Evolutionary conservation across 2,329 filamentous ascomycete genomes (phyloP).

Genomic region (Juglanconis oblonga): DNA sequence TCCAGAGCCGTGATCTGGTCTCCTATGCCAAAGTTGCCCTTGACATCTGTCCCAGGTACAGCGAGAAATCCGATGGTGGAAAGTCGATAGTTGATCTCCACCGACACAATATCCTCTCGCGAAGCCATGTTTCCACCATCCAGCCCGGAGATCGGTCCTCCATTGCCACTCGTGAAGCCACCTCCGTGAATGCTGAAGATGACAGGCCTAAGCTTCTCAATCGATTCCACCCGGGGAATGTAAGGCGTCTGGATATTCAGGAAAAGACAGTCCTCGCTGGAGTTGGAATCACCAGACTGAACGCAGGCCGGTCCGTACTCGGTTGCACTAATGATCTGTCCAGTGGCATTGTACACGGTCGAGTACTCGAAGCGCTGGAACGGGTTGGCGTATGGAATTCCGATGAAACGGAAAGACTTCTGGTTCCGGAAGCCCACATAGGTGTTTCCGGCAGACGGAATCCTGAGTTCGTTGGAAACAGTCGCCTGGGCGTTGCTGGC

Average conservation of each 20-base stretch:
- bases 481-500: constrained; percentile 30
- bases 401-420: constrained; percentile 39
- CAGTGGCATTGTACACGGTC: constrained; percentile 39
- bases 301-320: constrained; percentile 43
- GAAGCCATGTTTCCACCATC: constrained; percentile 48
- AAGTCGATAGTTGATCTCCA: constrained; percentile 48
- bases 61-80: constrained; percentile 50
- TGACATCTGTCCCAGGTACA: constrained; percentile 47
- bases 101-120: constrained; percentile 47
- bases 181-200: constrained; percentile 52
- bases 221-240: constrained; percentile 26
- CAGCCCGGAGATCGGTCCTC: constrained; percentile 2
- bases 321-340: constrained; percentile 42
- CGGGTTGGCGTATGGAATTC: constrained; percentile 14
- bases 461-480: constrained; percentile 1
- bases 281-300: constrained; percentile 28
- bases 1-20: constrained; percentile 49
- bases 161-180: constrained; percentile 42
- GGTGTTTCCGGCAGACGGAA: constrained; percentile 34
- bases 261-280: constrained; percentile 44
- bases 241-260: constrained; percentile 47
- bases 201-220: constrained; percentile 41
- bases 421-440: constrained; percentile 51
- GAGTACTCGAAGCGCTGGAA: constrained; percentile 33
- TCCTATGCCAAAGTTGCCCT: constrained; percentile 49